Base-by-base conservation (phyloP, 371 early-diverging fungal species). In the Parasitella parasitica region DNA sequence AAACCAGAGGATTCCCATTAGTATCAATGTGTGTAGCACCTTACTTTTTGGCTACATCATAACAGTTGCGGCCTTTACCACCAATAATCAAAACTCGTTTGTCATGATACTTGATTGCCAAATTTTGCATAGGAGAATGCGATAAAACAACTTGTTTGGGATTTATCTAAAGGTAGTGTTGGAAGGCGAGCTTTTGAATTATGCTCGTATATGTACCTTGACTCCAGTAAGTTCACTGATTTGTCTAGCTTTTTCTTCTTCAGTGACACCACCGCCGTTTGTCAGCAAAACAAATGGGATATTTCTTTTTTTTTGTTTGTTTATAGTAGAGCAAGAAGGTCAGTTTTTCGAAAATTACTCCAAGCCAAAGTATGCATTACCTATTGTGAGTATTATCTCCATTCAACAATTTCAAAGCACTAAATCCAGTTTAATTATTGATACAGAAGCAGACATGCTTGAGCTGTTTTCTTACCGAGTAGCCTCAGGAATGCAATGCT, bases 191-290 rank as follows among this genome's bases (percentile, higher is more conserved):
- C n/a, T n/a, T n/a, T n/a, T n/a, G n/a, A n/a, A n/a, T n/a, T n/a
- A n/a, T n/a, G n/a, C n/a, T 30, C 12, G 3, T n/a, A 7, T 20
- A 32, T 13, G 57, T 78, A 82, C 87, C 61, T 83, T 67, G 12
- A 89, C 64, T 28, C 81, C 90, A 24, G 93, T 74, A 59, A 78
- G 71, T 53, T 76, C 57, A 48, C 85, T 84, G 39, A 95, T 79
- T 57, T 91, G 89, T 4, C 64, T 61, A 0, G 94, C 93, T 70
- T 92, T 94, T 41, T 75, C 76, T 11, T 69, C 78, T 68, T 94
- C 95, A 3, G 88, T 82, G 13, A 91, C 80, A 24, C 95, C 95
- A 18, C 94, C 96, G 24, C 96, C 95, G 62, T 96, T 96, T 9
- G 96, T 94, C 57, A 96, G 68, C 18, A 93, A 77, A 20, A 93